phyloP scores from a whole-genome alignment of 257 asterid species.

The Nicotiana knightiana region DNA sequence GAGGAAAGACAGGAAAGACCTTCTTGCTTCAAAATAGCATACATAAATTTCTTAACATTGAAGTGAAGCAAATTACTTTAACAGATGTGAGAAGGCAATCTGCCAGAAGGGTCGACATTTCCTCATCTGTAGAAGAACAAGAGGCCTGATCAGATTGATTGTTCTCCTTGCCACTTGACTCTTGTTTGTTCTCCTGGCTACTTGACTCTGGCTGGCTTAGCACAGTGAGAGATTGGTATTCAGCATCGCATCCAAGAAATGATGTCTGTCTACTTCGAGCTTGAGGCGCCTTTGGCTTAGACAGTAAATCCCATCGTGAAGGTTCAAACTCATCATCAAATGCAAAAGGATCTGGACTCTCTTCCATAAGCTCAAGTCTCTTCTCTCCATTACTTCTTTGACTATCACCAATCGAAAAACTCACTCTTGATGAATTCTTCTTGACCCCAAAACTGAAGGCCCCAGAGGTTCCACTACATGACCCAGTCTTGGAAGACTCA shows the following conservation, averaged over 20 bases:
- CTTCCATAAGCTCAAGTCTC: conserved; percentile 32
- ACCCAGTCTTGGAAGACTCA: conserved; percentile 45
- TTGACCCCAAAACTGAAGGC: conserved; percentile 22
- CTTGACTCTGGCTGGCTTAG: conserved; percentile 43
- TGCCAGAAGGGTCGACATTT: conserved; percentile 48
- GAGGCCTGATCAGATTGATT: conserved; percentile 34
- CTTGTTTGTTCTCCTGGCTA: conserved; percentile 28
- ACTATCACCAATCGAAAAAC: conserved; percentile 22
- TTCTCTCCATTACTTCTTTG: conserved; percentile 15
- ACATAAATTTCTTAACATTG: neutral
- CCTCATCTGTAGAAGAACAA: conserved; percentile 43
- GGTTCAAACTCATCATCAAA: conserved; percentile 62
- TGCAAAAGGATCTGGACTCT: conserved; percentile 72
- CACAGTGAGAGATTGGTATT: conserved; percentile 16
- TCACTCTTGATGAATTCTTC: conserved; percentile 24
- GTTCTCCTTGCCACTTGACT: conserved; percentile 26
- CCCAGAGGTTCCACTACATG: conserved; percentile 48
- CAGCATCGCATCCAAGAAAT: conserved; percentile 20
- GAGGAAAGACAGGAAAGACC: neutral
- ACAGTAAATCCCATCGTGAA: conserved; percentile 73
- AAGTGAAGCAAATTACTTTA: conserved; percentile 36
- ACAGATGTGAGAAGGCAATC: conserved; percentile 76
- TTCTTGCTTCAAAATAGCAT: neutral
- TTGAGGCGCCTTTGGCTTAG: conserved; percentile 25
- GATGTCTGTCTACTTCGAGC: conserved; percentile 29